Conservation (phyloP, 768 basidiomycete genomes). For the Podaxis rugospora region DNA sequence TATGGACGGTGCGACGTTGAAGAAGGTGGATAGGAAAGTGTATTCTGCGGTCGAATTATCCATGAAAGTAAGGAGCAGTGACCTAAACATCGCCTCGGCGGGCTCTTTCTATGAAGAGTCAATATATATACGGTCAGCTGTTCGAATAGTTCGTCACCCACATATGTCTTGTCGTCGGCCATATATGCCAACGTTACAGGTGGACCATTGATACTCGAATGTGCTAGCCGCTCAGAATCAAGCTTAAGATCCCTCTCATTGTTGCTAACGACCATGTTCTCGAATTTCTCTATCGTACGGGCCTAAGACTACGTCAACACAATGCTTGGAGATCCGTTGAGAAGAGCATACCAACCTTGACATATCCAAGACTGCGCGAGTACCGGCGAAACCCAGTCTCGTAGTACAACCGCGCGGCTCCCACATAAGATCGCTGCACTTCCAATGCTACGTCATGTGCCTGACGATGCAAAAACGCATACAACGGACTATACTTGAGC, state of each 20-base stretch:
- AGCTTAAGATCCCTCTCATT: conserved; percentile 37
- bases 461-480: conserved; percentile 80
- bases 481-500: conserved; percentile 78
- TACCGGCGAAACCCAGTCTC: conserved; percentile 95
- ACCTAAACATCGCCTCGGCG: conserved; percentile 80
- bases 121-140: neutral
- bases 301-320: conserved; percentile 34
- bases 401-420: conserved; percentile 83
- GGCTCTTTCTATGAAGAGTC: conserved; percentile 61
- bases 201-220: conserved; percentile 77
- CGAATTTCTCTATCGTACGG: conserved; percentile 65
- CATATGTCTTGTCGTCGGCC: conserved; percentile 85
- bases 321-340: neutral
- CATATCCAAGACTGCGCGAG: conserved; percentile 69
- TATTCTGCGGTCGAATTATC: conserved; percentile 95
- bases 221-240: conserved; percentile 54
- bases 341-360: conserved; percentile 51
- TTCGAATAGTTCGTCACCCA: conserved; percentile 34
- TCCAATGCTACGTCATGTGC: conserved; percentile 80
- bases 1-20: conserved; percentile 39
- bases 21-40: conserved; percentile 82
- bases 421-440: conserved; percentile 82
- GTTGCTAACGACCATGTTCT: conserved; percentile 48
- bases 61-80: conserved; percentile 84
- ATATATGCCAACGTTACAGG: conserved; percentile 79